Base-by-base conservation (phyloP, 441 rosid genomes). In the Mallotus repandus region DNA sequence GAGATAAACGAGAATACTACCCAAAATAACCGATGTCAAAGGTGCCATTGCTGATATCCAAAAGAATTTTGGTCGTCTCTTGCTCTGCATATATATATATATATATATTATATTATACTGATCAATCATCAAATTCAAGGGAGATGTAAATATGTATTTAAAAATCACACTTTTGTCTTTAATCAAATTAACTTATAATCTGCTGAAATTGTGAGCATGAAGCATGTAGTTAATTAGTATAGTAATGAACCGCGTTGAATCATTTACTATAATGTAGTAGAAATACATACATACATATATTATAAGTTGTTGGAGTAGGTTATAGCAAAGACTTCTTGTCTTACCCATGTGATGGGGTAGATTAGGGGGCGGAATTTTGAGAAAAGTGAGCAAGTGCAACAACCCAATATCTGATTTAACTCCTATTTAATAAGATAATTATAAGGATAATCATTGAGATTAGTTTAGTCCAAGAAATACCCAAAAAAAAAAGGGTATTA, bases 1-100 rank as follows among this genome's bases (percentile, higher is more conserved):
- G 77, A 95, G 71, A 73, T 87, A 91, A 72, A 89, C 97, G 22
- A 95, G 88, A 16, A 93, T 74, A 77, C 97, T 95, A 69, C 97
- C 99, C 70, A 95, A 77, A 48, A 93, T 74, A 45, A 95, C 95
- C 2, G 95, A 88, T 18, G 97, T 89, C 83, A 95, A 79, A 46
- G 99, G 99, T 49, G 98, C 96, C 93, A 93, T 86, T 72, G 99
- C 99, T 52, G 94, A 84, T 77, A 91, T 80, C 99, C 99, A 95
- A 32, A 95, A 95, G 81, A 87, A 88, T 65, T 81, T 89, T 63
- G 93, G 90, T 65, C 74, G 80, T 77, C 81, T 91, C 75, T 84
- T 89, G 89, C 95, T 91, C 97, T 95, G 81, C 70, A 55, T 38
- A 15, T 29, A 71, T 25, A 25, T 25, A n/a, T n/a, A n/a, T n/a